Percentiles rank a stretch among this genome's conserved stretches.
Evolutionary conservation across 2,329 filamentous ascomycete species (phyloP).

Genomic region (Xylaria digitata): DNA sequence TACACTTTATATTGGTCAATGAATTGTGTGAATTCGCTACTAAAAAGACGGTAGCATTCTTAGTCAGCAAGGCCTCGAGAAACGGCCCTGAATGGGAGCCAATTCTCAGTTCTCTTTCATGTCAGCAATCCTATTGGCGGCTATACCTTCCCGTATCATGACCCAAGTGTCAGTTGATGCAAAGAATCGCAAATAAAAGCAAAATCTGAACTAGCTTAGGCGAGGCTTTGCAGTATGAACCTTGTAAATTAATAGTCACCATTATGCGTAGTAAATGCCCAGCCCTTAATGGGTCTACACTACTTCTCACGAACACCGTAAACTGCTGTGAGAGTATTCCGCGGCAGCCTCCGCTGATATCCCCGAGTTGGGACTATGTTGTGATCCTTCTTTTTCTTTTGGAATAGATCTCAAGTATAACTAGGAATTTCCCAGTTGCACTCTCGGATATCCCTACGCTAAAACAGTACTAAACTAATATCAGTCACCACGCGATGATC

Average conservation of each 20-base stretch:
- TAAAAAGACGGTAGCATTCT: neutral
- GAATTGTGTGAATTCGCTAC: neutral
- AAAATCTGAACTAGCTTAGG: neutral
- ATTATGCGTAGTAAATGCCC: too few relatives aligned
- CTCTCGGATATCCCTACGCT: neutral
- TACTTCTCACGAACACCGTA: neutral
- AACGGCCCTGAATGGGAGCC: neutral
- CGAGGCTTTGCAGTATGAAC: neutral
- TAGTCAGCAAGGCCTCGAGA: neutral
- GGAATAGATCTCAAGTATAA: neutral
- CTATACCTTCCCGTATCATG: neutral
- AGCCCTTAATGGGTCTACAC: too few relatives aligned
- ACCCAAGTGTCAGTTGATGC: slow-evolving; percentile 4
- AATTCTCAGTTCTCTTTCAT: neutral
- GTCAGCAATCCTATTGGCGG: neutral
- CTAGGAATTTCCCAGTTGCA: slow-evolving; percentile 1
- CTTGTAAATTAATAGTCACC: neutral
- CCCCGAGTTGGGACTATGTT: neutral
- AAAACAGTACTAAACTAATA: neutral
- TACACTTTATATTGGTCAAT: neutral
- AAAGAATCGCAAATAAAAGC: neutral
- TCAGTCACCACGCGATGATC: neutral
- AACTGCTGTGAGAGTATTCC: neutral
- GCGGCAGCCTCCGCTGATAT: neutral
- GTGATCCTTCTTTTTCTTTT: neutral